Evolutionary conservation across 116 monocot species (phyloP).

Genomic region (Phalaenopsis hybrid): DNA sequence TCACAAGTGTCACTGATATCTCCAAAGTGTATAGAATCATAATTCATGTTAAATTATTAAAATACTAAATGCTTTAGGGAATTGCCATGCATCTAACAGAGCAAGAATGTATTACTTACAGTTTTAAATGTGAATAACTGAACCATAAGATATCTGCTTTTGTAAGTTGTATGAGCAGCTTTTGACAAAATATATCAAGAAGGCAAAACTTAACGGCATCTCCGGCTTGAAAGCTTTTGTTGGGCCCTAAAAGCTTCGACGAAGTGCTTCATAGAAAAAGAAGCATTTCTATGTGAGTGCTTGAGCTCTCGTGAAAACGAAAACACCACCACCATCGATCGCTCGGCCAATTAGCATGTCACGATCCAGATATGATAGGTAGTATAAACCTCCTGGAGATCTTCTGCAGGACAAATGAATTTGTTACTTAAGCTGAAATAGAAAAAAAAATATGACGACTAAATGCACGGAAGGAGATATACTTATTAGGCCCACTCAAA

Average conservation of each 20-base stretch:
- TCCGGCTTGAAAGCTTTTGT: no score
- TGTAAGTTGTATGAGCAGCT: no score
- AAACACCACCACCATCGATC: slow-evolving; percentile 78
- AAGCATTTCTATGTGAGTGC: slow-evolving; percentile 20
- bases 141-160: no score
- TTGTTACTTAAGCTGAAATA: neutral
- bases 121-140: no score
- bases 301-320: slow-evolving; percentile 81
- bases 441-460: neutral
- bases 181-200: no score
- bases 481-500: slow-evolving; percentile 65
- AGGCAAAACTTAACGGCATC: no score
- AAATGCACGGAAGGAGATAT: slow-evolving; percentile 11
- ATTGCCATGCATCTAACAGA: no score
- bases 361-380: slow-evolving; percentile 85
- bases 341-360: slow-evolving; percentile 88
- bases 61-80: no score
- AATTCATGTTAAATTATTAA: no score
- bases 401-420: slow-evolving; percentile 26
- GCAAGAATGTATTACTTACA: no score
- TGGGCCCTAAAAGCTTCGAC: neutral
- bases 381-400: slow-evolving; percentile 78
- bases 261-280: neutral
- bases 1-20: no score
- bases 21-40: no score